Conservation (phyloP, 139 green algal species). For the Chlorella sp. region DNA sequence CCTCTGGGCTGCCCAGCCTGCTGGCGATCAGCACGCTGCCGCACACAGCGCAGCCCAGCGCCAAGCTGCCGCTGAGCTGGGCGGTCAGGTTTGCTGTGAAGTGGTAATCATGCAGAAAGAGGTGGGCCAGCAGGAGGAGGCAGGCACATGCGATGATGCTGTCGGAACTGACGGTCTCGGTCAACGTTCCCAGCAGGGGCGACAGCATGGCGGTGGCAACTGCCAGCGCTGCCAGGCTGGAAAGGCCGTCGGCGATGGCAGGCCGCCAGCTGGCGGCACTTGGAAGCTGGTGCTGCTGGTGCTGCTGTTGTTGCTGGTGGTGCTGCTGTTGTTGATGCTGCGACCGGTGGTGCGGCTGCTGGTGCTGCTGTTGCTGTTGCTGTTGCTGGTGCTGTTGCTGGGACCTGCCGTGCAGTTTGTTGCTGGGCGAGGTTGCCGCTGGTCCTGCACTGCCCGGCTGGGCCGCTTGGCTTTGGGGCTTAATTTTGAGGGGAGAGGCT, state of each 20-base stretch:
- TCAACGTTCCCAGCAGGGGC: constrained; percentile 80
- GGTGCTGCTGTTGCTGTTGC: background rate
- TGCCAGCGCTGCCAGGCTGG: constrained; percentile 16
- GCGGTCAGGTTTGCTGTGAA: background rate
- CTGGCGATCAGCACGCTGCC: constrained; percentile 84
- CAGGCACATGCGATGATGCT: constrained; percentile 75
- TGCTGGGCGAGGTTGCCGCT: too few species aligned
- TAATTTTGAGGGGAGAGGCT: background rate
- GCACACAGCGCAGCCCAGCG: constrained; percentile 74
- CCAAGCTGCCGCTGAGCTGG: constrained; percentile 73
- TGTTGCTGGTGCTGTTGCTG: background rate
- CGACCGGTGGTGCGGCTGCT: background rate
- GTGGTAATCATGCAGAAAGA: constrained; percentile 90
- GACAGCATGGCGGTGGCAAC: constrained; percentile 70
- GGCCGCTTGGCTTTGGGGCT: too few species aligned
- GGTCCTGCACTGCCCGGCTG: too few species aligned
- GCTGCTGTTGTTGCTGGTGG: background rate
- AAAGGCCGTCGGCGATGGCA: background rate
- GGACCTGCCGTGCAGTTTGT: background rate
- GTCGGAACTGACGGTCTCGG: constrained; percentile 81
- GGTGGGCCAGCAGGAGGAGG: constrained; percentile 72
- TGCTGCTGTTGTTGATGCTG: background rate
- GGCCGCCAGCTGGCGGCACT: background rate
- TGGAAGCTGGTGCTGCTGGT: background rate
- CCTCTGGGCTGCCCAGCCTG: constrained; percentile 61